phyloP scores from a whole-genome alignment of 352 stramenopile genomes.

The Saprolegnia parasitica region DNA sequence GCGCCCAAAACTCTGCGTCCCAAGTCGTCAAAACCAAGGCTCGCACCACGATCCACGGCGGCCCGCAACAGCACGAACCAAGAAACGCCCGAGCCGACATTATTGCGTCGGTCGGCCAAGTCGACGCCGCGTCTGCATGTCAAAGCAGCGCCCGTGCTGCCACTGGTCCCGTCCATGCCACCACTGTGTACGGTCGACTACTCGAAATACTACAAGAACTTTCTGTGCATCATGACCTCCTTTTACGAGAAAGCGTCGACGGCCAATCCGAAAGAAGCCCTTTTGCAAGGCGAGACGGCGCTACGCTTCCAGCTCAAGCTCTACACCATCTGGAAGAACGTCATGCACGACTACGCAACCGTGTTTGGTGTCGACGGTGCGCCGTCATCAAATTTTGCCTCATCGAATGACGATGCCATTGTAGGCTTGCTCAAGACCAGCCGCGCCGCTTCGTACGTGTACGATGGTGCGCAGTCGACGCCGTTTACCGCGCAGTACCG shows the following conservation, averaged over 20 bases:
- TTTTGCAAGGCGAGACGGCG: slow-evolving; percentile 38
- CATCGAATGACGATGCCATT: background rate
- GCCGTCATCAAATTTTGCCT: slow-evolving; percentile 31
- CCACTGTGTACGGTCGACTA: slow-evolving; percentile 38
- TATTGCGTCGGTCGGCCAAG: background rate
- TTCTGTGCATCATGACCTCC: slow-evolving; percentile 69
- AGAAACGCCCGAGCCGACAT: background rate
- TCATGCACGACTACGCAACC: slow-evolving; percentile 84
- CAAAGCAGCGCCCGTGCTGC: background rate
- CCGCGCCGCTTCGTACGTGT: slow-evolving; percentile 29
- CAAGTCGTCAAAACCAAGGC: slow-evolving; percentile 10
- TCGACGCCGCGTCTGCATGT: background rate
- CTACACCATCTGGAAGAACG: slow-evolving; percentile 73
- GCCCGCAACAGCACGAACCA: slow-evolving; percentile 1
- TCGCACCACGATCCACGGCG: background rate
- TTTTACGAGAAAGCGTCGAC: slow-evolving; percentile 51
- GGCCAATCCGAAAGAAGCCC: slow-evolving; percentile 22
- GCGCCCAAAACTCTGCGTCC: background rate
- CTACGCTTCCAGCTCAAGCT: slow-evolving; percentile 71
- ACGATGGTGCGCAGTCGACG: slow-evolving; percentile 29
- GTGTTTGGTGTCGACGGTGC: slow-evolving; percentile 57
- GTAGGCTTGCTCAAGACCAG: slow-evolving; percentile 27
- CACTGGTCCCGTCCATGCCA: background rate
- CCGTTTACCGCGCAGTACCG: slow-evolving; percentile 65
- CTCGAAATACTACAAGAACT: slow-evolving; percentile 54